A percentile compares a stretch with the other conserved stretches of the same genome.
Evolutionary conservation across 2,329 filamentous ascomycete genomes (phyloP).

Genomic region (Fusarium sp.): DNA sequence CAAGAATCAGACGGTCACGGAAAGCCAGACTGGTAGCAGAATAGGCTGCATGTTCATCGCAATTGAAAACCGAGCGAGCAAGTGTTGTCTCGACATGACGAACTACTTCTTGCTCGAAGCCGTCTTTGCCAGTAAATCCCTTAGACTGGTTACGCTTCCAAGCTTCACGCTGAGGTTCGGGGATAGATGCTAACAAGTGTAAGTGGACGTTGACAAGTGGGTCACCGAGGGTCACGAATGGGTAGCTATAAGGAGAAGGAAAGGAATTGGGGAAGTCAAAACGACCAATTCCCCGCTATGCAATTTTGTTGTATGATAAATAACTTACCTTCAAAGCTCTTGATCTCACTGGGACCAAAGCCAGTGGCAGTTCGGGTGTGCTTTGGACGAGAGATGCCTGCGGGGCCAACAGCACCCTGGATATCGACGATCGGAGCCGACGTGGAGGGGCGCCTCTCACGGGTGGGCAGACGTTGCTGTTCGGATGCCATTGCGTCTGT

Average conservation of each 20-base stretch:
- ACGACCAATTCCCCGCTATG: background rate
- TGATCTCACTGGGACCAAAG: slow-evolving; percentile 91
- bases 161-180: slow-evolving; percentile 85
- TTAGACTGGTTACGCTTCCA: slow-evolving; percentile 73
- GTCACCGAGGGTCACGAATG: background rate
- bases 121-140: slow-evolving; percentile 81
- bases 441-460: slow-evolving; percentile 84
- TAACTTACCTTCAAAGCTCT: slow-evolving; percentile 83
- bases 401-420: slow-evolving; percentile 85
- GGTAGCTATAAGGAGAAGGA: background rate
- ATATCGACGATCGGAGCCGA: slow-evolving; percentile 88
- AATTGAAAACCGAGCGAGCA: slow-evolving; percentile 97
- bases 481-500: slow-evolving; percentile 50
- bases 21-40: slow-evolving; percentile 91
- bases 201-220: slow-evolving; percentile 7
- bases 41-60: slow-evolving; percentile 94
- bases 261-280: background rate
- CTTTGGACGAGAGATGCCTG: slow-evolving; percentile 87
- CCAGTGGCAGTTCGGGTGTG: slow-evolving; percentile 98
- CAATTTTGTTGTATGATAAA: background rate
- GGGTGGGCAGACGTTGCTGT: slow-evolving; percentile 58
- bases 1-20: slow-evolving; percentile 89
- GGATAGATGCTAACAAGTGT: slow-evolving; percentile 72
- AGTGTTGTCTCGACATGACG: slow-evolving; percentile 96
- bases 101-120: slow-evolving; percentile 88